phyloP scores from a whole-genome alignment of 441 rosid species.

The Lepidium campestre region DNA sequence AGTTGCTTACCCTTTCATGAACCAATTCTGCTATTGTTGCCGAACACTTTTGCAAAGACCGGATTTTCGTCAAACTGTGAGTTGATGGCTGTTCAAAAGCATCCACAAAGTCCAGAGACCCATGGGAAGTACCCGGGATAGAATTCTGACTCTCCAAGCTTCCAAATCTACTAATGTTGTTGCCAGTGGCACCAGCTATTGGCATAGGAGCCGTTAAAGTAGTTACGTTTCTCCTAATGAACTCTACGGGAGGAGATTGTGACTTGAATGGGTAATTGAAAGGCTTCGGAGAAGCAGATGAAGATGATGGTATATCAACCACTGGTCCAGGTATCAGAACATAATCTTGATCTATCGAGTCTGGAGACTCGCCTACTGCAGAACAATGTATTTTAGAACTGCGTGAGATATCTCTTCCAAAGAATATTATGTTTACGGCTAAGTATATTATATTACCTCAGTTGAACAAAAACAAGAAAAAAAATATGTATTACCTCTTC shows the following conservation, averaged over 20 bases:
- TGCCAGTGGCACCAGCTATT: conserved; percentile 41
- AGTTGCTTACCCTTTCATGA: conserved; percentile 47
- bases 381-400: neutral
- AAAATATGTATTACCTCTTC: conserved; percentile 48
- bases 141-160: conserved; percentile 61
- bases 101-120: conserved; percentile 63
- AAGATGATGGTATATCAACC: conserved; percentile 49
- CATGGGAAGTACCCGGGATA: conserved; percentile 75
- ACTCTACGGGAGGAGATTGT: conserved; percentile 41
- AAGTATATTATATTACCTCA: conserved; percentile 6
- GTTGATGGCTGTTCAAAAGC: conserved; percentile 69
- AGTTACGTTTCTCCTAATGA: conserved; percentile 24
- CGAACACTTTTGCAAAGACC: conserved; percentile 71
- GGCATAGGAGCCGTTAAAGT: conserved; percentile 61
- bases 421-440: conserved; percentile 12
- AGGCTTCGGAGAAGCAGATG: conserved; percentile 49
- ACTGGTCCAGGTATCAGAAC: conserved; percentile 86
- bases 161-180: conserved; percentile 37
- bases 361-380: conserved; percentile 66
- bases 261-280: conserved; percentile 43
- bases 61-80: conserved; percentile 62
- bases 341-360: conserved; percentile 83
- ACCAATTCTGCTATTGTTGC: conserved; percentile 61
- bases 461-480: too few species aligned
- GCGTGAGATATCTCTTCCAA: neutral